Evolutionary conservation across 1,139 yeast species (phyloP), one percentile per base, ranked within the genome.

Genomic region (Saccharomyces hybrid): DNA sequence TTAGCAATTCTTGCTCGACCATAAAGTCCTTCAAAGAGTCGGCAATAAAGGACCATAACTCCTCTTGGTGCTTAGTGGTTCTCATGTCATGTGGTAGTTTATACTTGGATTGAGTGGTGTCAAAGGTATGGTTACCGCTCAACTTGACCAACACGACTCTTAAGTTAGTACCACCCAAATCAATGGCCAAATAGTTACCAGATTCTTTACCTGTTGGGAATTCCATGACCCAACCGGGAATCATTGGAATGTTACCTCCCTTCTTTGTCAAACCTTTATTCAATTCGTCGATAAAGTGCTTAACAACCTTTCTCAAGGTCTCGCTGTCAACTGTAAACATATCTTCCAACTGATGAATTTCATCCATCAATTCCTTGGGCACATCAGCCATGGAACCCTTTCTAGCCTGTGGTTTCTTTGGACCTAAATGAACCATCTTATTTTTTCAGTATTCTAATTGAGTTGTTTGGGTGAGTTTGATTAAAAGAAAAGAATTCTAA

Each of bases 221-320:
- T 66, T 87, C 95, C 80, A 89, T 78, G 54, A 91, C 97, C 97
- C 97, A 91, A 59, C 95, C 88, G 48, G 96, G 96, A 68, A 86
- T 89, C 99, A 91, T 93, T 57, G 98, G 98, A 67, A 88, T 87
- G 71, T 85, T 86, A 56, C 95, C 93, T 50, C 95, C 95, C 52
- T 75, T 66, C 69, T 82, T 81, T 56, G 89, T 78, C 61, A 88
- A 78, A 53, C 96, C 95, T 72, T 86, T 87, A 58, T 84, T 81
- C 66, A 93, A 81, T 75, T 93, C 98, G 16, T 66, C 54, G 48
- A 81, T 78, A 67, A 84, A 84, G 68, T 86, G 95, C 52, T 79
- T 78, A 53, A 88, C 82, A 69, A 91, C 82, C 56, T 77, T 73
- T 65, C 79, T 76, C 68, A 93, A 79, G 58, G 77, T 81, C 27